Conservation (phyloP, 2,329 filamentous ascomycete genomes). For the Trichoderma afroharzianum region DNA sequence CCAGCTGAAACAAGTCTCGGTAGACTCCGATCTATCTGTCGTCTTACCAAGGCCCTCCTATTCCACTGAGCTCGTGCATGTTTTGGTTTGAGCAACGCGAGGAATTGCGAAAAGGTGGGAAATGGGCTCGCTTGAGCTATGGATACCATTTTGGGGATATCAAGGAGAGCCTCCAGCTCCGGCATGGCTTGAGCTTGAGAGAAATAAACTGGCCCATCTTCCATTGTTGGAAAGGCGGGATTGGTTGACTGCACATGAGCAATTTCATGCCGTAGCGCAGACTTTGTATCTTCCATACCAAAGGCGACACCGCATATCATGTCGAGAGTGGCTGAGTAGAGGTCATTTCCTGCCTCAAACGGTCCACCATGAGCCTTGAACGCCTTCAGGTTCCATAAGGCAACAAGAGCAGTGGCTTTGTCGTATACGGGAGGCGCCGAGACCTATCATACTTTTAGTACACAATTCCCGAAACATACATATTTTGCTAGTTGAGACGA, state of each 20-base stretch:
- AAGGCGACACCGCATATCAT: slow-evolving; percentile 36
- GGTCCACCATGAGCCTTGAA: slow-evolving; percentile 27
- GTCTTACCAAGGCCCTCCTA: slow-evolving; percentile 22
- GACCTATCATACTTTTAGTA: slow-evolving; percentile 25
- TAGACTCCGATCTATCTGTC: slow-evolving; percentile 24
- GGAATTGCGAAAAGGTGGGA: slow-evolving; percentile 21
- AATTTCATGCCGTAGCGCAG: slow-evolving; percentile 21
- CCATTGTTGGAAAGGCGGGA: not conserved
- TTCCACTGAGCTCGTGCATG: slow-evolving; percentile 27
- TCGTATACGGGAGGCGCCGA: slow-evolving; percentile 35
- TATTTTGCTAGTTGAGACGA: not conserved
- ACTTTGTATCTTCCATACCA: slow-evolving; percentile 25
- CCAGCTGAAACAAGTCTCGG: slow-evolving; percentile 18
- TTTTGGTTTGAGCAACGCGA: slow-evolving; percentile 25
- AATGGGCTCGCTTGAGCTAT: slow-evolving; percentile 25
- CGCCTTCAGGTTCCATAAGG: slow-evolving; percentile 34
- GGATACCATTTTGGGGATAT: slow-evolving; percentile 27
- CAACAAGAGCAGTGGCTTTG: slow-evolving; percentile 29
- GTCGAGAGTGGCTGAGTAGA: slow-evolving; percentile 33
- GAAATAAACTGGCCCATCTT: slow-evolving; percentile 19
- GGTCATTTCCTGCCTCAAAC: slow-evolving; percentile 32
- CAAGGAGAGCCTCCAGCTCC: slow-evolving; percentile 24
- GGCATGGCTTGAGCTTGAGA: slow-evolving; percentile 18
- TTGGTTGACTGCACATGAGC: slow-evolving; percentile 13
- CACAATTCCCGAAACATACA: not conserved